Percentiles rank a stretch among this genome's conserved stretches.
phyloP scores from a whole-genome alignment of 2,329 filamentous ascomycete genomes.

The Atkinsonella hypoxylon region DNA sequence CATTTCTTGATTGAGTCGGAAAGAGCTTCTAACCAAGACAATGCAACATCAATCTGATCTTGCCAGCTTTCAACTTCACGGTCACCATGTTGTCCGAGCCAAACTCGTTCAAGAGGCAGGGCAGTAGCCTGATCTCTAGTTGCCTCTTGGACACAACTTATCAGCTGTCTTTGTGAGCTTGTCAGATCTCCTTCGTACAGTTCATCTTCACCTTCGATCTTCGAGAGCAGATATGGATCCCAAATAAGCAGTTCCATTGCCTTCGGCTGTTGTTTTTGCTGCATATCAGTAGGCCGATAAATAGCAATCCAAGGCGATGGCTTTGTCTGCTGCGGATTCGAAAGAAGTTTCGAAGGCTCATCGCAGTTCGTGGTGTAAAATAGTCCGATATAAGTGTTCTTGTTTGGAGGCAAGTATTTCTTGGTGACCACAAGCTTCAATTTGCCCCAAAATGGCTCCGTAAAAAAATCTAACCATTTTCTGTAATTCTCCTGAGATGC shows the following conservation, averaged over 20 bases:
- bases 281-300: conserved; percentile 31
- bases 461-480: conserved; percentile 15
- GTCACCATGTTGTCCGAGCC: conserved; percentile 27
- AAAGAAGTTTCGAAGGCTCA: not conserved
- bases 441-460: conserved; percentile 1
- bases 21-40: conserved; percentile 24
- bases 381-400: conserved; percentile 24
- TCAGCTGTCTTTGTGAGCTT: conserved; percentile 32
- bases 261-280: conserved; percentile 17
- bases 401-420: not conserved
- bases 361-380: conserved; percentile 29
- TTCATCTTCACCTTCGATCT: conserved; percentile 9
- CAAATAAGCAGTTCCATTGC: conserved; percentile 41
- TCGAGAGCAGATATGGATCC: conserved; percentile 28
- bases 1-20: conserved; percentile 18
- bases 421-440: not conserved
- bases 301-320: conserved; percentile 36
- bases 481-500: conserved; percentile 10
- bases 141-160: conserved; percentile 24
- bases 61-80: conserved; percentile 9
- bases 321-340: not conserved
- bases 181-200: conserved; percentile 25
- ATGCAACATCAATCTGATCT: conserved; percentile 30
- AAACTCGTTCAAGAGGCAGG: conserved; percentile 29
- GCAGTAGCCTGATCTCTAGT: conserved; percentile 17